Evolutionary conservation across 176 grass and related monocot genomes (phyloP).

Genomic region (Alloteropsis semialata): DNA sequence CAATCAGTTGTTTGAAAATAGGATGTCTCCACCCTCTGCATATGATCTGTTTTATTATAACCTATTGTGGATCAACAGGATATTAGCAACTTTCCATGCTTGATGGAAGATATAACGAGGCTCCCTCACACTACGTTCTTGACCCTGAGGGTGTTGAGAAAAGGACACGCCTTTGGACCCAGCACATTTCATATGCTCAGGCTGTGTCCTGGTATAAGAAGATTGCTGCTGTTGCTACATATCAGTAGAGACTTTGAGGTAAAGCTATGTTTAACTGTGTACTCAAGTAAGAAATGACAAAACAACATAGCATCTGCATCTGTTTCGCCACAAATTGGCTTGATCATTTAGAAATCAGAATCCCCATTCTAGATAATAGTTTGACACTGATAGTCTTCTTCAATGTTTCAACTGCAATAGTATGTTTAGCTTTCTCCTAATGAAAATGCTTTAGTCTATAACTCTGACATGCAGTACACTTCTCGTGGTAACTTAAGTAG

Average conservation of each 20-base stretch:
- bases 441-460: no score
- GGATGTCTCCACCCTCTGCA: not conserved
- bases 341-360: no score
- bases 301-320: not conserved
- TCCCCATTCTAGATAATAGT: no score
- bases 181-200: not conserved
- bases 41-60: not conserved
- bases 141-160: not conserved
- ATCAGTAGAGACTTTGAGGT: not conserved
- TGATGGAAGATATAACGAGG: constrained; percentile 17
- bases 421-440: no score
- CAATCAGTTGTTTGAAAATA: no score
- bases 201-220: not conserved
- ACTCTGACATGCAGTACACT: no score
- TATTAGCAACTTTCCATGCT: not conserved
- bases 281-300: not conserved
- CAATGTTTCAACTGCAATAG: no score
- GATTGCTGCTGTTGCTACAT: not conserved
- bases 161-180: constrained; percentile 1
- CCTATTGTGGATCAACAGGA: not conserved
- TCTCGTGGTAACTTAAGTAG: no score
- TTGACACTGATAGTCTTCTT: no score
- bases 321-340: no score
- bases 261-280: not conserved
- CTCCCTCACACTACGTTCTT: constrained; percentile 9